These are phyloP conservation scores for Ophiocordyceps camponoti-leonardi DNA, from an alignment of 2,329 filamentous ascomycete species.

Conservation along the genomic window DNA sequence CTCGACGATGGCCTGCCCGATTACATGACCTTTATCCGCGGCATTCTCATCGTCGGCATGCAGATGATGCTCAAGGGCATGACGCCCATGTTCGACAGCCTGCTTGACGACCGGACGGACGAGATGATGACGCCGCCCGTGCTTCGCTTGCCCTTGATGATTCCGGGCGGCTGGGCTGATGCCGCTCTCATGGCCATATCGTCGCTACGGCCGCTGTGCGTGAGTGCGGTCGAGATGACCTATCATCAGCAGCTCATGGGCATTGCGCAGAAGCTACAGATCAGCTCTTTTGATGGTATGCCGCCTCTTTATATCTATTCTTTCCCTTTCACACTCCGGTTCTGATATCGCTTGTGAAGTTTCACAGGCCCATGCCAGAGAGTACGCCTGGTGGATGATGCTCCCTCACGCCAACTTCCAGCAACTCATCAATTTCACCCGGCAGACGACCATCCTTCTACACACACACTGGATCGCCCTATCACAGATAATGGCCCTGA, in stretches of 20 bases:
- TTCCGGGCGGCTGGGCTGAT: constrained; percentile 26
- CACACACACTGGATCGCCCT: constrained; percentile 37
- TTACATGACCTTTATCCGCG: constrained; percentile 42
- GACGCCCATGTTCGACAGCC: constrained; percentile 30
- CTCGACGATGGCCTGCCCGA: constrained; percentile 42
- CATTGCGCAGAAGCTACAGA: constrained; percentile 32
- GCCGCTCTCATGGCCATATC: constrained; percentile 26
- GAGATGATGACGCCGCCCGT: constrained; percentile 26
- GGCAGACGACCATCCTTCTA: constrained; percentile 28
- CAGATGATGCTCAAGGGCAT: constrained; percentile 34
- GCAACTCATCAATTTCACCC: constrained; percentile 26
- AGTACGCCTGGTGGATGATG: constrained; percentile 42
- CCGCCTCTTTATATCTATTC: not conserved
- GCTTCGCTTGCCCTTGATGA: constrained; percentile 25
- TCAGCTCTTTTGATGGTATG: constrained; percentile 34
- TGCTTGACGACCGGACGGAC: constrained; percentile 23
- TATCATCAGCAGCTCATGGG: constrained; percentile 27
- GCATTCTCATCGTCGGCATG: constrained; percentile 34
- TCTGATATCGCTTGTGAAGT: constrained; percentile 14
- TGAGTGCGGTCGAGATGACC: constrained; percentile 22
- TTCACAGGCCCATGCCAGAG: constrained; percentile 29
- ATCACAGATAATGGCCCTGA: constrained; percentile 34
- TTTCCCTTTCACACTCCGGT: not conserved
- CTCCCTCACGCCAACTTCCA: constrained; percentile 34
- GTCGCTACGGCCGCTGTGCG: constrained; percentile 25